Evolutionary conservation across 495 filamentous ascomycete species (phyloP), one percentile per base, ranked within the genome.

Genomic region (Daldinia bambusicola): DNA sequence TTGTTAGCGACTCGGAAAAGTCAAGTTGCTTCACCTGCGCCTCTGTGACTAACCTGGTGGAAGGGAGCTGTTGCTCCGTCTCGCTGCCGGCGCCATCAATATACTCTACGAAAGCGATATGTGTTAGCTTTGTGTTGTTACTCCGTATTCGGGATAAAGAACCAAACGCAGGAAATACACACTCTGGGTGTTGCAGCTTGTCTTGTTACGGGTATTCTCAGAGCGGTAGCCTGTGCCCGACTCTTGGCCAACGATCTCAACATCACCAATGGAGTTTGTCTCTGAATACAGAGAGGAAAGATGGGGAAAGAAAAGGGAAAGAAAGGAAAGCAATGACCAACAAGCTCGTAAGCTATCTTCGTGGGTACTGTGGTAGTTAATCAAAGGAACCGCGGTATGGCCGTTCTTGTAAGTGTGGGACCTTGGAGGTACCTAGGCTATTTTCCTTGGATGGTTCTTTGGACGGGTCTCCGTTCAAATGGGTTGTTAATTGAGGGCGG

Each of bases 21-120:
- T 12, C 53, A 4, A 22, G n/a, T 20, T 9, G 32, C 41, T 9
- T 18, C 8, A 16, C 32, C 8, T 5, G 13, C 43, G 14, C 8
- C 10, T 26, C 31, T 2, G 53, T 12, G 8, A 78, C 82, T 55
- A 36, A 86, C 87, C 87, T 74, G 82, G 75, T 67, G 88, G 89
- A 56, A 89, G 81, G 74, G 88, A 88, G 79, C 84, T 88, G 76
- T 84, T 89, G 77, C 81, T 88, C 72, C 88, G 78, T 70, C 74
- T 80, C 75, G 71, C 78, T 65, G 80, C 78, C 53, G 85, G 83
- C 36, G 86, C 83, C 86, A 89, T 88, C 60, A 80, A 71, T 70
- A 82, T 61, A 74, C 75, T 83, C 80, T 84, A 63, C 50, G n/a
- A 6, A 16, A 20, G 31, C 14, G 20, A 18, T 37, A 20, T 37